Evolutionary conservation across 371 early-diverging fungal species (phyloP).

Genomic region (Rhizopus sp.): DNA sequence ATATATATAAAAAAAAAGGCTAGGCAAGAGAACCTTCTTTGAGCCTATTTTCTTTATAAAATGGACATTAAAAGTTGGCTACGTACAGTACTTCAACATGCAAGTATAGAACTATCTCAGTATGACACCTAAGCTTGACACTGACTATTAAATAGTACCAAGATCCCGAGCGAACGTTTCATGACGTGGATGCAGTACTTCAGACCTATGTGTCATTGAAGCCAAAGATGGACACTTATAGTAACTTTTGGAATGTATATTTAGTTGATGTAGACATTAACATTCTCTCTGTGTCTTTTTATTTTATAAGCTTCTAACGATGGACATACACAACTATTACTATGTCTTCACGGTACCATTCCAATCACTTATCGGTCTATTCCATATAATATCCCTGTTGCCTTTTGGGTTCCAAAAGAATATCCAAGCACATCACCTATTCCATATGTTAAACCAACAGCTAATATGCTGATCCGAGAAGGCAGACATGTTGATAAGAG

Average conservation of each 20-base stretch:
- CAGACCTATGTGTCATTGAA: conserved; percentile 64
- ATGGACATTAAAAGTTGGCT: conserved; percentile 35
- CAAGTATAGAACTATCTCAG: conserved; percentile 6
- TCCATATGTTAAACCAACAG: conserved; percentile 86
- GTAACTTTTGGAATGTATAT: conserved; percentile 32
- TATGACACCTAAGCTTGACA: background rate
- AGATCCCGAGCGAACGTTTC: conserved; percentile 64
- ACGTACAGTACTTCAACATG: conserved; percentile 29
- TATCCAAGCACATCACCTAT: conserved; percentile 85
- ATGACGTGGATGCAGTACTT: conserved; percentile 72
- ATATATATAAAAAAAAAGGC: too few relatives aligned
- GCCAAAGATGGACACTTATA: conserved; percentile 73
- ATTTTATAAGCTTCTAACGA: conserved; percentile 61
- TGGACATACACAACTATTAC: conserved; percentile 68
- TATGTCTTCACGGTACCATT: conserved; percentile 85
- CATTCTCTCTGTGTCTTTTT: background rate
- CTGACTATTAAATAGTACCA: conserved; percentile 53
- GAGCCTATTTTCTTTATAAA: background rate
- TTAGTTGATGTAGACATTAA: background rate
- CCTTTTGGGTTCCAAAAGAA: conserved; percentile 82
- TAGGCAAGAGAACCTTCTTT: too few relatives aligned
- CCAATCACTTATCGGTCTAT: conserved; percentile 80
- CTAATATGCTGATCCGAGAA: conserved; percentile 81
- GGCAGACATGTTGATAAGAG: conserved; percentile 83
- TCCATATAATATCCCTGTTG: conserved; percentile 93